A percentile compares a stretch with the other conserved stretches of the same genome.
These are phyloP conservation scores for Tulasnella sp. DNA, from an alignment of 768 basidiomycete genomes.

Conservation along the genomic window DNA sequence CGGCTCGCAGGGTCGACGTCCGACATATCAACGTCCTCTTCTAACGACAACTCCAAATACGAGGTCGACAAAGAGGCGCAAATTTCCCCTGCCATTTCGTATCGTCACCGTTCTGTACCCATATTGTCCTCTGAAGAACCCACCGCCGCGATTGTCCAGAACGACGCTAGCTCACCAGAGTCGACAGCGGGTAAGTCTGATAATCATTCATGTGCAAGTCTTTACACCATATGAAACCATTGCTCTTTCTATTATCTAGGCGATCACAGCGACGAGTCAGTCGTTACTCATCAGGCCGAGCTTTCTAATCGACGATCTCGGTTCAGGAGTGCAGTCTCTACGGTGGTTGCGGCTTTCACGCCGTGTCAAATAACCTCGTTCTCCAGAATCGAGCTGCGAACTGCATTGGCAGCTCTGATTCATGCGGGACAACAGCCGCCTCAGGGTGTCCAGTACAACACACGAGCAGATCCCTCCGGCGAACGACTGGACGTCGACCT, in stretches of 20 bases:
- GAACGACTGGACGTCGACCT: neutral
- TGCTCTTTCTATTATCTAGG: neutral
- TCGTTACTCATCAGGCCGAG: neutral
- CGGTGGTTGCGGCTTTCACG: neutral
- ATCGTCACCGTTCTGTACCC: neutral
- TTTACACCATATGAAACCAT: neutral
- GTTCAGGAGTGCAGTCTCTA: neutral
- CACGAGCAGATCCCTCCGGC: neutral
- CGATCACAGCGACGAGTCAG: neutral
- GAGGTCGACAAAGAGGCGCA: neutral
- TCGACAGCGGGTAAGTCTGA: neutral
- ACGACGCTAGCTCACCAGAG: neutral
- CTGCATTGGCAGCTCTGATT: neutral
- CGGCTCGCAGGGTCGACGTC: neutral
- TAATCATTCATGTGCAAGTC: neutral
- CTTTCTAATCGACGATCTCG: neutral
- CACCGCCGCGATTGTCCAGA: neutral
- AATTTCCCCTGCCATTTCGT: neutral
- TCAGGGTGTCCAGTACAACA: neutral
- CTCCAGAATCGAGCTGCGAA: neutral
- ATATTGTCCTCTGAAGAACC: neutral
- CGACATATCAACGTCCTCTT: neutral
- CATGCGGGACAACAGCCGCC: neutral
- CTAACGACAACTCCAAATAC: neutral
- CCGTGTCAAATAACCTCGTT: neutral